Evolutionary conservation across 495 filamentous ascomycete genomes (phyloP), one percentile per base, ranked within the genome.

Genomic region (Lasiosphaeris hirsuta): DNA sequence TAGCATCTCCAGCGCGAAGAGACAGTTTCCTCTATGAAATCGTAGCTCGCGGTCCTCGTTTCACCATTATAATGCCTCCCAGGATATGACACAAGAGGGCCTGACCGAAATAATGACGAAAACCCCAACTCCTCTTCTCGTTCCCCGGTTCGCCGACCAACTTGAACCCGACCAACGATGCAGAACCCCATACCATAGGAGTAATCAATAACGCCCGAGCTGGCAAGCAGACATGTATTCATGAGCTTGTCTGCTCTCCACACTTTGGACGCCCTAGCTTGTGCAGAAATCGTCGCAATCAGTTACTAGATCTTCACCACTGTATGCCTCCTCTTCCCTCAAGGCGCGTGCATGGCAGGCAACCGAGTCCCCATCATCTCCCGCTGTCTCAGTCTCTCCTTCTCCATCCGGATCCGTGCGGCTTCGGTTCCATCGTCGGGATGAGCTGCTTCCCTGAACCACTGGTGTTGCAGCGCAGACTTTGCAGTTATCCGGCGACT

Each of bases 341-440:
- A 58, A 39, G 30, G 47, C 23, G 44, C 30, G 36, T 49, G 56
- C 35, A 56, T 62, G 51, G 36, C 51, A 34, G 52, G 56, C 15
- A 60, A 45, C 49, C 41, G 51, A 15, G 52, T 43, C 9, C 43
- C 53, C 15, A 45, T 39, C 52, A 48, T 14, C 34, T 57, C 49
- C 7, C 42, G 39, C 36, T 57, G 48, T 17, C 47, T 47, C 37
- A 63, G 59, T 59, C 69, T 67, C 63, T 77, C 68, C 51, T 81
- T 75, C 59, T 86, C 81, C 43, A 79, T 56, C 40, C 81, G 78
- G 51, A 95, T 89, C 61, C 88, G 87, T 30, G 86, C 80, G 38
- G 94, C 94, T 75, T 97, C 95, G 17, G 92, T 97, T 37, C 94
- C 94, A 68, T 98, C 94, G 66, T 98, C 94, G 17, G 87, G 82